Evolutionary conservation across 75 land plant genomes (phyloP), one percentile per base, ranked within the genome.

Genomic region (Picea sitchensis): DNA sequence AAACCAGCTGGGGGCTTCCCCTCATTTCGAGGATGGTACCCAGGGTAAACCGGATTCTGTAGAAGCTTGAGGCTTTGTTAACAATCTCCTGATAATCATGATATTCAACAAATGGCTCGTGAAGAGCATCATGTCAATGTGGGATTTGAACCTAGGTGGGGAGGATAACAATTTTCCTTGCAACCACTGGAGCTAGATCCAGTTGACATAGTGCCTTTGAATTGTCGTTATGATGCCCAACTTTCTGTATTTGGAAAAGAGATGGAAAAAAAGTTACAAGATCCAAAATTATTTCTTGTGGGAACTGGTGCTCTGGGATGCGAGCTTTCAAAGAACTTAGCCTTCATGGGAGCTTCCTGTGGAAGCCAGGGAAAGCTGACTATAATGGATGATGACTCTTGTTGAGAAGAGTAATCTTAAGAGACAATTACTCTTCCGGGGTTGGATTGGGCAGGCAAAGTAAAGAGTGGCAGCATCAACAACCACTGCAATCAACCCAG

Each of bases 251-350:
- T 95, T 81, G 98, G 96, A 14, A 85, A 83, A 23, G 87, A 87
- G 78, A 68, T 95, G 56, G 92, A 95, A 64, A 87, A 89, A 71
- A 93, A 88, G 79, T 81, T 95, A 47, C 86, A 90, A 65, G 91
- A 91, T 59, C 84, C 92, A 4, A 91, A 89, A 58, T 82, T 92
- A 14, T 96, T 96, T 84, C 79, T 92, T 30, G 94, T 96, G 4
- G 99, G 99, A 61, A 90, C 96, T 78, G 99, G 99, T 78, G 96
- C 99, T 8, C 86, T 94, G n/a, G 99, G 99, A 11, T 96, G 96
- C 78, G 98, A 96, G 81, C 91, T 96, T 74, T 77, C 92, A 58
- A 96, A 96, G 80, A 96, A 96, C 77, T 71, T 96, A 13, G 96
- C 98, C 3, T 78, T 96, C 17, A 96, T 96, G 99, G 96, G 96